A percentile compares a stretch with the other conserved stretches of the same genome.
phyloP scores from a whole-genome alignment of 805 yeast genomes.

The Myxozyma neglecta region DNA sequence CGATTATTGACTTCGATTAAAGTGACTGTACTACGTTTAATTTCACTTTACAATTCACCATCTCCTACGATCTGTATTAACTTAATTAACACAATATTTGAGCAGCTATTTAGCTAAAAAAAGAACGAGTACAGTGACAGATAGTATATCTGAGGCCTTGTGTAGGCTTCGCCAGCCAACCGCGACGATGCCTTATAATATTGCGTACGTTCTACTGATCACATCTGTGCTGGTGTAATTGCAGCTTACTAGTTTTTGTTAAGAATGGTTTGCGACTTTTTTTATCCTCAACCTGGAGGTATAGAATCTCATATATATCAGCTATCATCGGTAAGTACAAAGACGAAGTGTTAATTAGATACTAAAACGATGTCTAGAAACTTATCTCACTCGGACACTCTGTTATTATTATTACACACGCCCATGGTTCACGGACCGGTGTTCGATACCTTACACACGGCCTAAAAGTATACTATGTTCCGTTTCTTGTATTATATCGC shows the following conservation, averaged over 20 bases:
- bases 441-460: constrained; percentile 85
- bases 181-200: constrained; percentile 36
- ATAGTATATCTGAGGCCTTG: no score
- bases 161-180: not conserved
- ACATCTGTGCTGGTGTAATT: not conserved
- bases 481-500: constrained; percentile 75
- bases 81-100: no score
- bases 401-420: constrained; percentile 74
- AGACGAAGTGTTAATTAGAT: not conserved
- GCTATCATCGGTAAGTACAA: constrained; percentile 53
- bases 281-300: constrained; percentile 98
- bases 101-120: no score
- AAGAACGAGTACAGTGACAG: no score
- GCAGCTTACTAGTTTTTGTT: not conserved
- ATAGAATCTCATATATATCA: constrained; percentile 95
- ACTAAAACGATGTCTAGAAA: constrained; percentile 17
- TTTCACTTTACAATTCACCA: no score
- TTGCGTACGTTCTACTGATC: constrained; percentile 35
- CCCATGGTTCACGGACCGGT: constrained; percentile 80
- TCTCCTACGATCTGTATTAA: no score
- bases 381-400: constrained; percentile 34
- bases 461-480: constrained; percentile 86
- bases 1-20: no score
- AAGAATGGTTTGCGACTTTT: constrained; percentile 89
- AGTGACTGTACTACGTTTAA: no score